phyloP scores from a whole-genome alignment of 176 grass and related monocot genomes.

The Avena insularis region DNA sequence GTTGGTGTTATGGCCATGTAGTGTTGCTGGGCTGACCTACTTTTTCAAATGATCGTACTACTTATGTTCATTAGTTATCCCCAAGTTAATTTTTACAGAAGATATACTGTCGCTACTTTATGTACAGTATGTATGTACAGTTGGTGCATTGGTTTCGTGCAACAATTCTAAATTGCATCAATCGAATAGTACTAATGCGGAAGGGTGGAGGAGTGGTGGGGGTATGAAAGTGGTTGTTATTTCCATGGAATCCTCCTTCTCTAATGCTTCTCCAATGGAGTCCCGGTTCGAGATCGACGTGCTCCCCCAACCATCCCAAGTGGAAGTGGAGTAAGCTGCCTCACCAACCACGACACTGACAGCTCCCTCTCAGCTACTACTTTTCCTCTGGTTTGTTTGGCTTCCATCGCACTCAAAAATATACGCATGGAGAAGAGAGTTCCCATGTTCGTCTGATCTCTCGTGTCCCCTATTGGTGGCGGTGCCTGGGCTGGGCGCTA shows the following conservation, averaged over 20 bases:
- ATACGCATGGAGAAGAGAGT: not conserved
- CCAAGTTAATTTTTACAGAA: not conserved
- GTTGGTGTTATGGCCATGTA: conserved; percentile 20
- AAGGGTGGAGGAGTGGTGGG: not conserved
- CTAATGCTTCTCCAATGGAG: not conserved
- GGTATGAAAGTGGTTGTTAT: not conserved
- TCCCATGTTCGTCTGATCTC: not conserved
- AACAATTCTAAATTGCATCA: not conserved
- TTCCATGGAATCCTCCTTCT: not conserved
- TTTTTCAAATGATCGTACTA: not conserved
- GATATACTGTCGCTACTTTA: not conserved
- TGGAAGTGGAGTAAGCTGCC: conserved; percentile 18
- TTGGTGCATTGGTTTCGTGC: not conserved
- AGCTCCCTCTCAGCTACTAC: conserved; percentile 36
- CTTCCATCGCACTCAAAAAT: conserved; percentile 51
- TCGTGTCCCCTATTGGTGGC: not conserved
- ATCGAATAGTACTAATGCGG: not conserved
- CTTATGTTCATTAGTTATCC: not conserved
- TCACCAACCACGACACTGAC: conserved; percentile 44
- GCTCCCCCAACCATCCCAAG: conserved; percentile 18
- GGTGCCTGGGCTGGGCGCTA: not conserved
- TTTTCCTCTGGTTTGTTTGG: conserved; percentile 36
- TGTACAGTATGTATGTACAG: no score
- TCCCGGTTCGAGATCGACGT: conserved; percentile 4
- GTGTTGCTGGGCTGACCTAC: not conserved